phyloP scores from a whole-genome alignment of 768 basidiomycete species.

The Lactifluus hygrophoroides region DNA sequence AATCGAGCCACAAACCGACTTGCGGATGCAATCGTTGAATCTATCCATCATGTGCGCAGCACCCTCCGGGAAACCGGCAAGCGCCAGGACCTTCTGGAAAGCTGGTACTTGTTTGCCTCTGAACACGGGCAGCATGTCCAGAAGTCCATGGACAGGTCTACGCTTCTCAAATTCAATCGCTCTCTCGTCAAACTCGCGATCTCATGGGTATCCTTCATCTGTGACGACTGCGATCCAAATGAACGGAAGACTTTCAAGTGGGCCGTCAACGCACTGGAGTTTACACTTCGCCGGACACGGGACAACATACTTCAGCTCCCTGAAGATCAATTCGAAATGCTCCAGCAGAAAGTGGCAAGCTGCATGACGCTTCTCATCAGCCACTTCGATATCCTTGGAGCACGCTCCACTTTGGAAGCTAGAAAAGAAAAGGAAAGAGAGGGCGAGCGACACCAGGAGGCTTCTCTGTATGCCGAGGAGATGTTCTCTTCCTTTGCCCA shows the following conservation, averaged over 20 bases:
- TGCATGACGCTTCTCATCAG: slow-evolving; percentile 96
- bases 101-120: slow-evolving; percentile 95
- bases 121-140: slow-evolving; percentile 90
- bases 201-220: slow-evolving; percentile 97
- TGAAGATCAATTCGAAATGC: slow-evolving; percentile 79
- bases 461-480: slow-evolving; percentile 40
- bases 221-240: slow-evolving; percentile 93
- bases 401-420: slow-evolving; percentile 79
- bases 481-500: slow-evolving; percentile 30
- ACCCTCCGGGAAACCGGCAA: slow-evolving; percentile 51
- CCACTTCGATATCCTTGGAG: slow-evolving; percentile 97
- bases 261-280: slow-evolving; percentile 95
- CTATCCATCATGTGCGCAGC: slow-evolving; percentile 76
- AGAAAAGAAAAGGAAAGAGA: slow-evolving; percentile 84
- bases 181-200: slow-evolving; percentile 86
- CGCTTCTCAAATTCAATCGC: slow-evolving; percentile 68
- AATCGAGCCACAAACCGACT: slow-evolving; percentile 81
- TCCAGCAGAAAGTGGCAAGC: slow-evolving; percentile 85
- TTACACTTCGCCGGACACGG: slow-evolving; percentile 79
- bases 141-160: slow-evolving; percentile 72
- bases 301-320: slow-evolving; percentile 86
- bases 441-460: slow-evolving; percentile 48
- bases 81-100: slow-evolving; percentile 81
- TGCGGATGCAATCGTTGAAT: slow-evolving; percentile 88
- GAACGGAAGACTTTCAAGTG: slow-evolving; percentile 96